Base-by-base conservation (phyloP, 2,329 filamentous ascomycete genomes). In the Alternaria viburni region DNA sequence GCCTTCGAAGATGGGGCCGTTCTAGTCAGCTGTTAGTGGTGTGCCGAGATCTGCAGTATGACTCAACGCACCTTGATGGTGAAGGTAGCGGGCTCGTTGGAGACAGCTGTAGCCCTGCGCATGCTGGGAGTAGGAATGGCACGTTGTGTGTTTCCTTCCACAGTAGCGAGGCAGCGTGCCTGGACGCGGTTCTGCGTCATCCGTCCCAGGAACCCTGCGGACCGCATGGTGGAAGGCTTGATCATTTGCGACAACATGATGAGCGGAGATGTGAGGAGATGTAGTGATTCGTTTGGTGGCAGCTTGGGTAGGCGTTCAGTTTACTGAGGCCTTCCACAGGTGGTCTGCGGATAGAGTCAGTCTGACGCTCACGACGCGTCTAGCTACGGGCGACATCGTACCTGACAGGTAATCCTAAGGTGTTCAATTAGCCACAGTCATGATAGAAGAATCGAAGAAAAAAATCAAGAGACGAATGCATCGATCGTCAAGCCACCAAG, bases 1-100 rank as follows among this genome's bases (percentile, higher is more conserved):
- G 79, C 96, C 96, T 75, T 93, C 92, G 86, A 97, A 98, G 78
- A 98, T 91, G 47, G 96, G 96, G 66, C 96, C 96, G 84, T 97
- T 93, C 89, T 93, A 77, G 64, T 54, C 51, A 56, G 66, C 54
- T 65, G 71, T 80, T 56, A 80, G 77, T 65, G 54, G 77, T 66
- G 80, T 73, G 76, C 49, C 8, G 13, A 44, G 21, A 9, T 45
- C 51, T 49, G 32, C 25, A 52, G 45, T 21, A 46, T 43, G 26
- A 46, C 30, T 50, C n/a, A 52, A 82, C 88, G 59, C 85, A 93
- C 91, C 83, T 92, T 91, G 81, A 99, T 97, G 68, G 95, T 98
- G 77, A 99, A 92, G 62, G 96, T 98, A 68, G 96, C 96, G 74
- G 92, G 87, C 75, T 93, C 91, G 75, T 88, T 88, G 49, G 89